Conservation (phyloP, 352 stramenopile genomes). For the Pythium monospermum region DNA sequence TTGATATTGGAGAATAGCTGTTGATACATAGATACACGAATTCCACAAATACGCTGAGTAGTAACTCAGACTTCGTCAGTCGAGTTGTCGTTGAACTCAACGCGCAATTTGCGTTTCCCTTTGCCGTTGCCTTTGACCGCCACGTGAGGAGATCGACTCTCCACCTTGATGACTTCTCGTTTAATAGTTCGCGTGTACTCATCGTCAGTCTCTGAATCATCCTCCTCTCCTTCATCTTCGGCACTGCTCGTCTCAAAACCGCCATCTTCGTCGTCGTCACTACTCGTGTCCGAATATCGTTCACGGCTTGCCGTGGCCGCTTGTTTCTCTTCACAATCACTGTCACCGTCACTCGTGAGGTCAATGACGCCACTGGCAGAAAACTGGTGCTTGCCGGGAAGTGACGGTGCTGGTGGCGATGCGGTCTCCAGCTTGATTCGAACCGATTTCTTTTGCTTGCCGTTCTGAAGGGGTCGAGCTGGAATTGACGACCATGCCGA, state of each 20-base stretch:
- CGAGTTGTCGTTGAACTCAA: background rate
- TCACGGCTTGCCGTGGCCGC: no score
- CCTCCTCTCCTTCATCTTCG: background rate
- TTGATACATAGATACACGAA: no score
- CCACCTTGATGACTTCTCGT: background rate
- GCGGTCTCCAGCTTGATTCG: background rate
- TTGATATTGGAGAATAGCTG: no score
- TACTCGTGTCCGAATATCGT: no score
- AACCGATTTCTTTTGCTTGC: background rate
- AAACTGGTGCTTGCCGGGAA: background rate
- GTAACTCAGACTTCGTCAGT: background rate
- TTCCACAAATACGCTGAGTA: no score
- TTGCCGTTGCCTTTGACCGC: conserved; percentile 1
- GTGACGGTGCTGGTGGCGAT: background rate
- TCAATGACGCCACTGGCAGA: conserved; percentile 5
- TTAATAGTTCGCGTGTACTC: conserved; percentile 1
- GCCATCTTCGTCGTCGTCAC: no score
- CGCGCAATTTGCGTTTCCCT: conserved; percentile 8
- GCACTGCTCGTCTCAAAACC: no score
- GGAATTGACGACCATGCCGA: background rate
- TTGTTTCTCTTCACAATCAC: background rate
- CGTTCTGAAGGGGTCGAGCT: background rate
- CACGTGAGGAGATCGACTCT: no score
- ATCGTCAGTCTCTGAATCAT: conserved; percentile 1
- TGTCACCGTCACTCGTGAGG: conserved; percentile 13